Percentiles rank a stretch among this genome's conserved stretches.
Evolutionary conservation across 139 green algal species (phyloP).

Genomic region (Parachlorella kessleri): DNA sequence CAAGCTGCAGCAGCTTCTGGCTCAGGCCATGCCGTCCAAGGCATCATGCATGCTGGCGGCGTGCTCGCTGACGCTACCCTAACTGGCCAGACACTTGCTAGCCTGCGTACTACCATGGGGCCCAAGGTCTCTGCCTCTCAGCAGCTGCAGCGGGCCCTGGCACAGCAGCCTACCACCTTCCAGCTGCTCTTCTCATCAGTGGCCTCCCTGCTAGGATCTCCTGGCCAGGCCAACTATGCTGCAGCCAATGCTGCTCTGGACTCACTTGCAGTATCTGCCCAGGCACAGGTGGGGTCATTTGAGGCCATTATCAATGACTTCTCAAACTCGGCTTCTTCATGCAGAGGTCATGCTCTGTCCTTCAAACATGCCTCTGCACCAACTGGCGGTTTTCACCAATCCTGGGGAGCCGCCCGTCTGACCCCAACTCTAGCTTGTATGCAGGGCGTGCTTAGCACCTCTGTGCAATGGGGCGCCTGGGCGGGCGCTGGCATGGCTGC

Average conservation of each 20-base stretch:
- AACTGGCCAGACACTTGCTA: slow-evolving; percentile 44
- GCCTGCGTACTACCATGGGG: slow-evolving; percentile 46
- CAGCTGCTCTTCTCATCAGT: slow-evolving; percentile 83
- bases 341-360: too few species aligned
- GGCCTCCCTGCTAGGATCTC: slow-evolving; percentile 75
- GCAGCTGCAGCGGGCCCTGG: background rate
- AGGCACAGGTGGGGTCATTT: slow-evolving; percentile 12
- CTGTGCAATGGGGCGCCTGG: slow-evolving; percentile 92
- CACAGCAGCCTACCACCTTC: slow-evolving; percentile 21
- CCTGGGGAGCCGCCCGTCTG: too few species aligned
- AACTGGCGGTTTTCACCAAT: too few species aligned
- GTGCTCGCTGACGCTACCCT: slow-evolving; percentile 79
- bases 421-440: background rate
- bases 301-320: background rate
- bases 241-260: slow-evolving; percentile 80
- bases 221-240: slow-evolving; percentile 82
- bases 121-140: slow-evolving; percentile 51
- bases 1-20: background rate
- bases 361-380: too few species aligned
- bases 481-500: slow-evolving; percentile 83
- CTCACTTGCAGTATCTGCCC: slow-evolving; percentile 17
- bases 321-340: too few species aligned
- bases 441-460: slow-evolving; percentile 3
- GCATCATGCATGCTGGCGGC: slow-evolving; percentile 72
- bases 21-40: background rate